Evolutionary conservation across 306 rosid species (phyloP), one percentile per base, ranked within the genome.

Genomic region (Glycine soja): DNA sequence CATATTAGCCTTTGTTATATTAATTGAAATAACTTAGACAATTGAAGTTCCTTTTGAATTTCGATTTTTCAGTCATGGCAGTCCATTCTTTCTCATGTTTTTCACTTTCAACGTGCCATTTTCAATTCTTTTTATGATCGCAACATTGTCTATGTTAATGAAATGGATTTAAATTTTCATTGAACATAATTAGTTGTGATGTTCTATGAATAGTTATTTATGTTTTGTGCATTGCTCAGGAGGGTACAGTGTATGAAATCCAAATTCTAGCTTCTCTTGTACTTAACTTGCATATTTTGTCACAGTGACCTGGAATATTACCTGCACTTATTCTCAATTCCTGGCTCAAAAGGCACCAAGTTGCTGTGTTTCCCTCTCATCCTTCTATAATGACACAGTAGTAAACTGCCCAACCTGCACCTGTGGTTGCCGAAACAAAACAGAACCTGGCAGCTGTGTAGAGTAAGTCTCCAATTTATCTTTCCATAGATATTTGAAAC

Each of bases 241-340:
- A 52, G 11, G 52, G 5, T 74, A 59, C 14, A 30, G 48, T 30
- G 40, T 38, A 50, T 69, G 65, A 11, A 74, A 77, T 59, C n/a
- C 5, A 75, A 53, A 19, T 64, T 66, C 58, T 57, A 15, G 52
- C 10, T 42, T 56, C 54, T 79, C 13, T 81, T 78, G 77, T 47
- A 66, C 79, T 51, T 77, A 70, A 64, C 38, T 47, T 61, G 75
- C 34, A 36, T 77, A 43, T 84, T 83, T 86, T 87, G 50, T 80
- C 74, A 82, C 94, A 93, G 99, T 95, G 99, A 95, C 99, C 70
- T 95, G 99, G 99, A 95, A 95, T 67, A 40, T 95, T 84, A 95
- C 99, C 50, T 95, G 99, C 91, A 91, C 96, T 2, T 95, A 93
- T 83, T 95, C 99, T 59, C 99, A 95, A 82, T 95, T 95, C 82